Evolutionary conservation across 306 rosid species (phyloP).

Genomic region (Cucumis sativus): Cucumber_9930_V3 NC_026655.2:29821001-29821500

Average conservation of each 20-base stretch:
- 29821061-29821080: not conserved
- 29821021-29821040: slow-evolving; percentile 42
- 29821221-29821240: slow-evolving; percentile 13
- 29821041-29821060: slow-evolving; percentile 43
- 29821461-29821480: too few relatives aligned
- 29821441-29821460: too few relatives aligned
- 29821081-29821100: too few relatives aligned
- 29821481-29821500: too few relatives aligned
- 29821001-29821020: slow-evolving; percentile 54
- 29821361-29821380: too few relatives aligned
- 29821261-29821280: slow-evolving; percentile 56
- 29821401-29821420: too few relatives aligned
- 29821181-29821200: slow-evolving; percentile 33
- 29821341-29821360: too few relatives aligned
- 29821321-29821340: not conserved
- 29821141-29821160: not conserved
- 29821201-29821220: slow-evolving; percentile 52
- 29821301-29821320: slow-evolving; percentile 33
- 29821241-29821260: slow-evolving; percentile 65
- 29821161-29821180: too few relatives aligned
- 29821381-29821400: too few relatives aligned
- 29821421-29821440: too few relatives aligned
- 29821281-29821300: slow-evolving; percentile 39
- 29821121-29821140: not conserved
- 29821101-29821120: not conserved